phyloP scores from a whole-genome alignment of 352 stramenopile species.

The Elongisporangium prolatum region DNA sequence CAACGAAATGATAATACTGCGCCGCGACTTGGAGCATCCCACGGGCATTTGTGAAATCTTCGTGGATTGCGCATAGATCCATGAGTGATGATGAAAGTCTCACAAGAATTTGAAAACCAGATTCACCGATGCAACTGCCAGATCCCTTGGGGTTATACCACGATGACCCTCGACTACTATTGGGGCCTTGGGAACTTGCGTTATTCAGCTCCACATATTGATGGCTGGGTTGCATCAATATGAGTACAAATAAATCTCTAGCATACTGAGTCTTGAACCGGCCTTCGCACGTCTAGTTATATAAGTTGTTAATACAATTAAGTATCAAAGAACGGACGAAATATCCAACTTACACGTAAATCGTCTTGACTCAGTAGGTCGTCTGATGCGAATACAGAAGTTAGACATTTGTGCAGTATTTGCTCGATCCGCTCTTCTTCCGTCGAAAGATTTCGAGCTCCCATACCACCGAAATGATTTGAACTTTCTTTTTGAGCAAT shows the following conservation, averaged over 20 bases:
- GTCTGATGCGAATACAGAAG: constrained; percentile 79
- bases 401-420: constrained; percentile 79
- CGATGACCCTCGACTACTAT: constrained; percentile 23
- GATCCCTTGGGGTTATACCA: constrained; percentile 83
- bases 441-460: constrained; percentile 37
- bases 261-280: constrained; percentile 70
- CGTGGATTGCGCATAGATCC: constrained; percentile 67
- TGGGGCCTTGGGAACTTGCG: constrained; percentile 10
- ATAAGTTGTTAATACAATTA: too few species aligned
- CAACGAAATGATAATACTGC: constrained; percentile 77
- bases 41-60: constrained; percentile 78
- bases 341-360: constrained; percentile 39
- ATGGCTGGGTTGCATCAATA: constrained; percentile 82
- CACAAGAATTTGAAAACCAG: constrained; percentile 58
- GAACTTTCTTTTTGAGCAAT: not conserved
- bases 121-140: constrained; percentile 70
- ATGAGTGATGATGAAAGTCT: constrained; percentile 56
- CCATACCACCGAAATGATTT: constrained; percentile 1
- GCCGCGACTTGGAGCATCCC: constrained; percentile 75
- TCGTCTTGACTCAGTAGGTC: constrained; percentile 51
- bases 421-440: constrained; percentile 78
- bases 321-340: too few species aligned
- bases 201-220: constrained; percentile 56
- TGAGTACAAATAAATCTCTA: constrained; percentile 76
- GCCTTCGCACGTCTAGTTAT: constrained; percentile 40